Conservation (phyloP, 1,284 basidiomycete genomes). For the Albatrellus sp. region DNA sequence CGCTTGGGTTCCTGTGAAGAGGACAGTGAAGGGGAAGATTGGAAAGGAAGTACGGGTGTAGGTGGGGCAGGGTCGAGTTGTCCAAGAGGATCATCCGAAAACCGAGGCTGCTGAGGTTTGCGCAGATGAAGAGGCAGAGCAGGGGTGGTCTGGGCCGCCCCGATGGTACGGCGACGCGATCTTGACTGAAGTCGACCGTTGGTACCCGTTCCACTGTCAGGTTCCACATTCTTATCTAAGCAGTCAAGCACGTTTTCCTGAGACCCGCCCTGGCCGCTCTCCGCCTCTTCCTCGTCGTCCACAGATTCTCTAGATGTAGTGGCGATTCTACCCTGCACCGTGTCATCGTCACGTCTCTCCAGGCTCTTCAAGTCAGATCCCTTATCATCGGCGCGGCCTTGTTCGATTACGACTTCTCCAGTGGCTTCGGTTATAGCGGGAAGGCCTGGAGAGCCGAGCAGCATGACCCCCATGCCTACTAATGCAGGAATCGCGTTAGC, state of each 20-base stretch:
- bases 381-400: constrained; percentile 63
- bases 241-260: constrained; percentile 4
- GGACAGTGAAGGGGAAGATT: constrained; percentile 56
- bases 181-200: constrained; percentile 5
- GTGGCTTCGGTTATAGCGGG: constrained; percentile 61
- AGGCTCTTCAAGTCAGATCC: constrained; percentile 35
- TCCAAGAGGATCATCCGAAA: constrained; percentile 62
- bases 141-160: constrained; percentile 59
- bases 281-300: constrained; percentile 28
- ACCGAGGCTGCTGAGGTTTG: constrained; percentile 34
- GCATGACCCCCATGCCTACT: constrained; percentile 76
- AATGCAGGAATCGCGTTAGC: constrained; percentile 63
- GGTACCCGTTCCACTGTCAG: constrained; percentile 3
- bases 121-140: constrained; percentile 50
- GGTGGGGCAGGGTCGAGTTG: constrained; percentile 42
- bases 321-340: constrained; percentile 16
- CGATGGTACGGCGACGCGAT: constrained; percentile 33
- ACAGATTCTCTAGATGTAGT: constrained; percentile 9
- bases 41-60: constrained; percentile 32
- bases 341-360: constrained; percentile 31
- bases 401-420: constrained; percentile 82
- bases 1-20: constrained; percentile 31
- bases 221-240: constrained; percentile 1
- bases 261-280: constrained; percentile 13
- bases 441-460: constrained; percentile 72